Evolutionary conservation across 2,329 filamentous ascomycete genomes (phyloP).

Genomic region (Fusarium palustre): DNA sequence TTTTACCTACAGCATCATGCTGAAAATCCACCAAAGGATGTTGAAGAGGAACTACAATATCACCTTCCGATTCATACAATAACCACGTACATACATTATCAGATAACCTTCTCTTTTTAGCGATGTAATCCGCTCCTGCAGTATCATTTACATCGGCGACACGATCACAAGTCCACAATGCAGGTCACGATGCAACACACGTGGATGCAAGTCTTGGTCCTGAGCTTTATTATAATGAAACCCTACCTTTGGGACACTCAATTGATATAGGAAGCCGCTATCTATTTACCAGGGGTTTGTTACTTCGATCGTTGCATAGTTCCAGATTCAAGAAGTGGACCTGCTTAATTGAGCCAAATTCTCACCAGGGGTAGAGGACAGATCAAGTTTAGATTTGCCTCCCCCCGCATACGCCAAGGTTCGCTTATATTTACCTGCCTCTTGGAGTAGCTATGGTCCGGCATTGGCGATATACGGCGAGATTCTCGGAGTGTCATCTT

Average conservation of each 20-base stretch:
- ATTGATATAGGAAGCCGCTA: background rate
- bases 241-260: no score
- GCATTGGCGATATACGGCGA: background rate
- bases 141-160: background rate
- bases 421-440: background rate
- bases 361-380: background rate
- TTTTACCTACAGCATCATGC: background rate
- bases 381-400: background rate
- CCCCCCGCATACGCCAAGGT: background rate
- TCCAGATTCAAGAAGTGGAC: background rate
- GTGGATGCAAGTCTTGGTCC: background rate
- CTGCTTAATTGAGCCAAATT: background rate
- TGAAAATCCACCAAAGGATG: accelerated
- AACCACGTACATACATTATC: background rate
- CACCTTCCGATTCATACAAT: no score
- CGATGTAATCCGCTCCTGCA: background rate
- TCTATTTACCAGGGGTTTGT: background rate
- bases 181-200: background rate
- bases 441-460: background rate
- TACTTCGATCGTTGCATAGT: background rate
- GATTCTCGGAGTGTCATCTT: background rate
- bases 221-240: background rate
- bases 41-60: background rate
- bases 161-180: background rate
- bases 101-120: background rate